These are phyloP conservation scores for Colletotrichum trifolii DNA, from an alignment of 2,329 filamentous ascomycete species.

Conservation along the genomic window DNA sequence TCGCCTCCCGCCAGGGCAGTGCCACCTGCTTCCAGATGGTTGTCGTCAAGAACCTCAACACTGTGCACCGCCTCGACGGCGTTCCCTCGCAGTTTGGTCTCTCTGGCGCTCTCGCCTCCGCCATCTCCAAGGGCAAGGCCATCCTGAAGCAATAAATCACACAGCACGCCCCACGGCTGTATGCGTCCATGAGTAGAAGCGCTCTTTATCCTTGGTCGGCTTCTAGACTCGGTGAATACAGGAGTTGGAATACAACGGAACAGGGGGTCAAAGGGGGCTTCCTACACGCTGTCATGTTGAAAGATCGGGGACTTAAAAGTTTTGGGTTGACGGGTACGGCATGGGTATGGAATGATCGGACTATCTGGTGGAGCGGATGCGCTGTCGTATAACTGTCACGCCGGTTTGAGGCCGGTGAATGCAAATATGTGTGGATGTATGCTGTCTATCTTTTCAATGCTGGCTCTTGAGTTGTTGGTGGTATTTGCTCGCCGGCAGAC, in stretches of 20 bases:
- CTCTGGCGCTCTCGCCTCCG: conserved; percentile 64
- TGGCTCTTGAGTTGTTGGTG: no score
- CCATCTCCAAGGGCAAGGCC: conserved; percentile 43
- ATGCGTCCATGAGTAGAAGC: conserved; percentile 4
- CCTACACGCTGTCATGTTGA: conserved; percentile 1
- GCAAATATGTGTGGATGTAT: no score
- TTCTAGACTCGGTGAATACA: background rate
- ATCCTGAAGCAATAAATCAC: conserved; percentile 11
- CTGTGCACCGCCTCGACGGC: conserved; percentile 83
- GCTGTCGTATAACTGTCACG: no score
- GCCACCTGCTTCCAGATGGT: conserved; percentile 91
- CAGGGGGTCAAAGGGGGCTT: background rate
- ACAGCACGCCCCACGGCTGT: background rate
- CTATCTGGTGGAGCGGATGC: no score
- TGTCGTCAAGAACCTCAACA: conserved; percentile 90
- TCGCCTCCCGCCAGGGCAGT: conserved; percentile 83
- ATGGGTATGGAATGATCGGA: background rate
- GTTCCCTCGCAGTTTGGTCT: conserved; percentile 77
- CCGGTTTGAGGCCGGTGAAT: no score
- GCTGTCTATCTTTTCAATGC: no score
- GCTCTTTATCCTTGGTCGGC: background rate
- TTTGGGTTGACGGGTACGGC: background rate
- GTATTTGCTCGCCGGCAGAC: no score
- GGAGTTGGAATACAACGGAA: background rate
- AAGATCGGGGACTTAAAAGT: conserved; percentile 6